These are phyloP conservation scores for Lyophyllum atratum DNA, from an alignment of 768 basidiomycete genomes.

Conservation along the genomic window DNA sequence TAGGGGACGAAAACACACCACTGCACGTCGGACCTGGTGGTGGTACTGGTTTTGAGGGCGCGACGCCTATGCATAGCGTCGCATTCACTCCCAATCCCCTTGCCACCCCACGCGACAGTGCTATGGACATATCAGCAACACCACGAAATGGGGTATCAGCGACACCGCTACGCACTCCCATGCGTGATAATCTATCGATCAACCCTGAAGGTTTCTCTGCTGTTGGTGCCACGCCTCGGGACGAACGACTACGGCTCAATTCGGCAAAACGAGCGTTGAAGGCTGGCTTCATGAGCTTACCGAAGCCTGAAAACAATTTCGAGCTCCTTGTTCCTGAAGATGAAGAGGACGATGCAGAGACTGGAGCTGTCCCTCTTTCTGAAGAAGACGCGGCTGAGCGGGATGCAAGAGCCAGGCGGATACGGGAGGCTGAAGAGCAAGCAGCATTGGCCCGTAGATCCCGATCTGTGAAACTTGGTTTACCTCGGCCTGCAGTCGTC, in stretches of 20 bases:
- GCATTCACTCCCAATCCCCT: slow-evolving; percentile 97
- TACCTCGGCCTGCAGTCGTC: slow-evolving; percentile 87
- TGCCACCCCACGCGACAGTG: slow-evolving; percentile 72
- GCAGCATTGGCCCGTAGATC: slow-evolving; percentile 83
- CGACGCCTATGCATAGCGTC: slow-evolving; percentile 89
- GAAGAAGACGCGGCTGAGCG: slow-evolving; percentile 94
- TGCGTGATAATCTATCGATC: slow-evolving; percentile 89
- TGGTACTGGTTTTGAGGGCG: slow-evolving; percentile 92
- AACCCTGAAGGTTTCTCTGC: slow-evolving; percentile 69
- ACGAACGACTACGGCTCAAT: slow-evolving; percentile 60
- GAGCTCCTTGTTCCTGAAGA: slow-evolving; percentile 92
- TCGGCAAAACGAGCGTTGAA: slow-evolving; percentile 77
- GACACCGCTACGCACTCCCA: slow-evolving; percentile 92
- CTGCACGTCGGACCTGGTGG: slow-evolving; percentile 72
- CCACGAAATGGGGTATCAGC: slow-evolving; percentile 55
- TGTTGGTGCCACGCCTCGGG: slow-evolving; percentile 73
- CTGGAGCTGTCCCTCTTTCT: slow-evolving; percentile 30
- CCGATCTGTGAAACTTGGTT: slow-evolving; percentile 73
- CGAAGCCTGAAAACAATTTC: slow-evolving; percentile 96
- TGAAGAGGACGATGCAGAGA: slow-evolving; percentile 67
- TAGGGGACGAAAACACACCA: slow-evolving; percentile 98
- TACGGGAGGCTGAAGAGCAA: slow-evolving; percentile 75
- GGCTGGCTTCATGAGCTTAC: slow-evolving; percentile 80
- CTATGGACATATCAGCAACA: slow-evolving; percentile 50
- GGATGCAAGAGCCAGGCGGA: slow-evolving; percentile 69